Conservation (phyloP, 192 early-diverging fungal species). For the Backusella tarrabulga region DNA sequence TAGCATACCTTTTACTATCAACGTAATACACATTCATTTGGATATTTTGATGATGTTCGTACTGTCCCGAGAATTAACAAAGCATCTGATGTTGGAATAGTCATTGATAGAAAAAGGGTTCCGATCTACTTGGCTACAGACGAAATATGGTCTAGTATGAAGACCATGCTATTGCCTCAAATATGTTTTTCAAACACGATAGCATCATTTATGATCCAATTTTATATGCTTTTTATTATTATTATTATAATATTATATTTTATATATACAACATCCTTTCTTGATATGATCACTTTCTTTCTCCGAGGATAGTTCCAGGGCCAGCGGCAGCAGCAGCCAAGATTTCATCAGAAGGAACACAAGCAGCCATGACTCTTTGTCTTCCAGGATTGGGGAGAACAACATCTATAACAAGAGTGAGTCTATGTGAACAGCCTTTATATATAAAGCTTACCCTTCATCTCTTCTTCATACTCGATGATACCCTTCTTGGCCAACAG, state of each 20-base stretch:
- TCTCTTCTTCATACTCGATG: slow-evolving; percentile 33
- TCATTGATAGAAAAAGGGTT: no score
- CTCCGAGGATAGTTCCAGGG: slow-evolving; percentile 31
- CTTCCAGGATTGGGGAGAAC: slow-evolving; percentile 12
- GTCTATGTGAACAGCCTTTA: neutral
- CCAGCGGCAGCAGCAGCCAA: slow-evolving; percentile 38
- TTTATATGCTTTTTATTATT: neutral
- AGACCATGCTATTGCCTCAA: neutral
- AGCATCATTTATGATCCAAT: neutral
- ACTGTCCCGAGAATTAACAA: no score
- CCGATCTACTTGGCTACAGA: no score
- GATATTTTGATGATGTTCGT: no score
- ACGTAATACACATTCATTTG: no score
- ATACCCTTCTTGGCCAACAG: slow-evolving; percentile 28
- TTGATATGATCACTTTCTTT: neutral
- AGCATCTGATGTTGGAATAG: no score
- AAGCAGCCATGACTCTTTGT: slow-evolving; percentile 11
- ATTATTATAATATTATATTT: neutral
- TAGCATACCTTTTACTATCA: no score
- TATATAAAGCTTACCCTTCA: slow-evolving; percentile 25
- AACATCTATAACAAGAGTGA: slow-evolving; percentile 20
- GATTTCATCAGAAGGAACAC: slow-evolving; percentile 23
- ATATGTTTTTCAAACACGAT: neutral
- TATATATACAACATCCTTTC: neutral
- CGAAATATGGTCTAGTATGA: no score